phyloP scores from a whole-genome alignment of 2,329 filamentous ascomycete genomes.

The Pseudogymnoascus sp. region DNA sequence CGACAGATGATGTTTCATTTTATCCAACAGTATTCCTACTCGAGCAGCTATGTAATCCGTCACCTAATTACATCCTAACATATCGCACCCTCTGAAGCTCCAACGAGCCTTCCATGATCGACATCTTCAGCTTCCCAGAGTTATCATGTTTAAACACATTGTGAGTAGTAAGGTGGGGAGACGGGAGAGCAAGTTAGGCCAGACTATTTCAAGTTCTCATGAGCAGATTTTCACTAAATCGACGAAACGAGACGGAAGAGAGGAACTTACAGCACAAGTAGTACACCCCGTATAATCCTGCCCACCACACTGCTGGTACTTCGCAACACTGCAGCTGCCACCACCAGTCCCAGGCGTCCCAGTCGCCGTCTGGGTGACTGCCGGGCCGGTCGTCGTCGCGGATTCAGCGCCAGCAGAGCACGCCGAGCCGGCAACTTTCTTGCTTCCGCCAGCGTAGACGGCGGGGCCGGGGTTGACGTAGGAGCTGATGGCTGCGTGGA shows the following conservation, averaged over 20 bases:
- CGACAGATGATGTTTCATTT: background rate
- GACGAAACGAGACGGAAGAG: background rate
- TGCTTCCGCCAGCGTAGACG: constrained; percentile 20
- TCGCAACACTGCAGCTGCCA: constrained; percentile 12
- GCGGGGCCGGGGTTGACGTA: constrained; percentile 34
- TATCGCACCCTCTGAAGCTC: background rate
- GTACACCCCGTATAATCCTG: constrained; percentile 15
- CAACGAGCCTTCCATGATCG: background rate
- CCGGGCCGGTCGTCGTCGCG: constrained; percentile 11
- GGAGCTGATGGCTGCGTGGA: constrained; percentile 26
- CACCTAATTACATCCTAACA: background rate
- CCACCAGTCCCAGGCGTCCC: background rate
- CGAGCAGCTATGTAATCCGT: background rate
- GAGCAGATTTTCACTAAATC: background rate
- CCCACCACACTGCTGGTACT: constrained; percentile 17
- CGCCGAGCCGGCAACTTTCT: constrained; percentile 14
- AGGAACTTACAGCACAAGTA: constrained; percentile 7
- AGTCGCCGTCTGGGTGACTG: background rate
- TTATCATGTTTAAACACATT: constrained; percentile 1
- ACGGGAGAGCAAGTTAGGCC: constrained; percentile 12
- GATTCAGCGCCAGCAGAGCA: constrained; percentile 14
- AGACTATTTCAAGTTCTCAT: background rate
- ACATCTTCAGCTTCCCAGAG: background rate
- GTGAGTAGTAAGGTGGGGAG: constrained; percentile 14
- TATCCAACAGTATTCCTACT: background rate